These are phyloP conservation scores for Globisporangium cederbergense DNA, from an alignment of 352 stramenopile genomes.

Conservation along the genomic window DNA sequence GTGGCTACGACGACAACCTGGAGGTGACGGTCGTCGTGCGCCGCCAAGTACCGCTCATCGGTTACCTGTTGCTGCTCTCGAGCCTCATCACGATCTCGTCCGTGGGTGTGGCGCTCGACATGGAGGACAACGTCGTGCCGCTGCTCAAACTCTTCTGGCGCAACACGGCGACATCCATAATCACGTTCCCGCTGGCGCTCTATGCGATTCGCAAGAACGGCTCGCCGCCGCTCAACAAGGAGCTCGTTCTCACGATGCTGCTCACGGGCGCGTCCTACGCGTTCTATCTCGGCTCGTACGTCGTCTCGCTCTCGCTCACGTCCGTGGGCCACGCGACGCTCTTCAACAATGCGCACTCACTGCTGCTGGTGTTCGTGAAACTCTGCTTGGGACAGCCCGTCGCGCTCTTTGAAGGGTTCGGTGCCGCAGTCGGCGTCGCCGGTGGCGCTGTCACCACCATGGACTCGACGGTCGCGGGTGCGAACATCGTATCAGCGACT, in stretches of 20 bases:
- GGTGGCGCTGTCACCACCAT: slow-evolving; percentile 68
- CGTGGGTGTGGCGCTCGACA: slow-evolving; percentile 71
- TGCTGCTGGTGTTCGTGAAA: slow-evolving; percentile 75
- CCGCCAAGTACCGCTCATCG: slow-evolving; percentile 61
- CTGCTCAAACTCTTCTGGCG: slow-evolving; percentile 88
- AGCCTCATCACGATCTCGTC: slow-evolving; percentile 76
- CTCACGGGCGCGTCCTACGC: slow-evolving; percentile 57
- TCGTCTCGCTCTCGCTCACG: slow-evolving; percentile 59
- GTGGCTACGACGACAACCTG: slow-evolving; percentile 62
- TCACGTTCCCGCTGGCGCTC: slow-evolving; percentile 47
- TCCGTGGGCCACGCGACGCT: slow-evolving; percentile 81
- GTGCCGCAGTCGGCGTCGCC: slow-evolving; percentile 64
- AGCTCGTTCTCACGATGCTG: slow-evolving; percentile 43
- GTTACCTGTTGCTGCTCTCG: slow-evolving; percentile 60
- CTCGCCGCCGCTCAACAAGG: slow-evolving; percentile 24
- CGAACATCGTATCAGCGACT: slow-evolving; percentile 44
- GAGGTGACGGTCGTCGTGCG: slow-evolving; percentile 73
- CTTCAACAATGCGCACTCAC: slow-evolving; percentile 83
- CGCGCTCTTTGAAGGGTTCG: slow-evolving; percentile 56
- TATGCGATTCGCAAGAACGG: slow-evolving; percentile 35
- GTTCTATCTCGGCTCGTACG: slow-evolving; percentile 71
- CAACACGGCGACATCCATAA: slow-evolving; percentile 61
- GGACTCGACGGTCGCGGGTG: slow-evolving; percentile 37
- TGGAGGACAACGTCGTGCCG: slow-evolving; percentile 49
- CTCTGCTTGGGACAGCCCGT: slow-evolving; percentile 54